Percentiles rank a stretch among this genome's conserved stretches.
Conservation (phyloP, 306 rosid genomes). For the Medicago ruthenica region DNA sequence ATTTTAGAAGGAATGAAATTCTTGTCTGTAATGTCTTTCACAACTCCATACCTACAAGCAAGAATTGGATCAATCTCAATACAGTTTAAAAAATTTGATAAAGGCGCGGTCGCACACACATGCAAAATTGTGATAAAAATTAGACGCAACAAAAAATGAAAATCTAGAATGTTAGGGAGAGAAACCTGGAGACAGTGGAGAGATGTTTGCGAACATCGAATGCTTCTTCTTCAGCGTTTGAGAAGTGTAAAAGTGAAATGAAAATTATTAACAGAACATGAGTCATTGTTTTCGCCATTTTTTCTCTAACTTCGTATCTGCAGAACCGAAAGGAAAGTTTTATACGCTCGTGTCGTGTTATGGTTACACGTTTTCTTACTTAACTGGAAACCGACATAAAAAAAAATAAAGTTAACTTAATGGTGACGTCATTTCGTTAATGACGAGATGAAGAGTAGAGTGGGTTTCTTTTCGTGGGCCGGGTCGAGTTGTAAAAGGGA, state of each 20-base stretch:
- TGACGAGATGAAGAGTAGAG: neutral
- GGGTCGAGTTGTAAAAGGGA: neutral
- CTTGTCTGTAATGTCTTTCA: slow-evolving; percentile 52
- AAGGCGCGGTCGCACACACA: neutral
- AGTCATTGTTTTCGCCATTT: slow-evolving; percentile 36
- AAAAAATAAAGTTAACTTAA: neutral
- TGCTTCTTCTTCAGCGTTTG: slow-evolving; percentile 49
- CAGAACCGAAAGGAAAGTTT: neutral
- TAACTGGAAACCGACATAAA: slow-evolving; percentile 2
- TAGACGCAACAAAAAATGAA: neutral
- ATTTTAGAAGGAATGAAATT: slow-evolving; percentile 55
- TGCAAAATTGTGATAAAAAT: neutral
- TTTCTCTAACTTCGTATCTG: slow-evolving; percentile 17
- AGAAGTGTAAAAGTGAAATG: slow-evolving; percentile 38
- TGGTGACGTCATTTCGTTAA: neutral
- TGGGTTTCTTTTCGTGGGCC: neutral
- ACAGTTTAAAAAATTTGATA: neutral
- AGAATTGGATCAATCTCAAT: slow-evolving; percentile 7
- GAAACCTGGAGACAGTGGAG: slow-evolving; percentile 79
- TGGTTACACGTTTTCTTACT: neutral
- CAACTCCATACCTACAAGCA: slow-evolving; percentile 69
- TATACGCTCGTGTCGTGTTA: neutral
- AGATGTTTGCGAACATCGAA: slow-evolving; percentile 79
- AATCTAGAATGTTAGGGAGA: neutral
- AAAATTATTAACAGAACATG: slow-evolving; percentile 26